Evolutionary conservation across 345 rosid species (phyloP).

Genomic region (Angophora floribunda): DNA sequence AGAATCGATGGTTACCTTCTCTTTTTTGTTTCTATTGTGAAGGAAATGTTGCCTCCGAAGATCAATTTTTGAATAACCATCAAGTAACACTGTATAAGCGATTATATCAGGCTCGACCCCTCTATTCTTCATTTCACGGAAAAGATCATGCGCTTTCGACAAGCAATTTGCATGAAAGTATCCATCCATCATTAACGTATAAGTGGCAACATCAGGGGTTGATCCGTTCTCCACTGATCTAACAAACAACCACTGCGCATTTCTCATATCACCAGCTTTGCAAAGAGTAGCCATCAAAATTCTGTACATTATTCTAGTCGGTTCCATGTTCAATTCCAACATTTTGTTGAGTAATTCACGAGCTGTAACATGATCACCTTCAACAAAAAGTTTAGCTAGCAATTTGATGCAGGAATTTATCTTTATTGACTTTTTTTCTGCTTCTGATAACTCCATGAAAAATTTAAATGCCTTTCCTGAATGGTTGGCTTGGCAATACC

Average conservation of each 20-base stretch:
- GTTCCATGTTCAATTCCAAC: constrained; percentile 26
- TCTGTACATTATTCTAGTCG: constrained; percentile 29
- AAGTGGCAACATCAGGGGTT: constrained; percentile 37
- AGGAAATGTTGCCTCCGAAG: neutral
- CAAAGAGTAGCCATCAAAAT: constrained; percentile 39
- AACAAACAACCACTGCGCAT: constrained; percentile 30
- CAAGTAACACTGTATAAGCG: constrained; percentile 50
- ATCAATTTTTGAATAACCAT: constrained; percentile 19
- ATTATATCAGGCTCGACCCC: constrained; percentile 56
- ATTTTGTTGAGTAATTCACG: constrained; percentile 22
- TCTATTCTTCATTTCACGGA: constrained; percentile 45
- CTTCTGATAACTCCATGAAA: constrained; percentile 16
- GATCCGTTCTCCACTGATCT: constrained; percentile 16
- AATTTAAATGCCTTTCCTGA: constrained; percentile 27
- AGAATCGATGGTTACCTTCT: neutral
- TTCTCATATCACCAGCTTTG: constrained; percentile 22
- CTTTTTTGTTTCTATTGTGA: neutral
- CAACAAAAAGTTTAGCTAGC: constrained; percentile 26
- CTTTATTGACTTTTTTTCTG: constrained; percentile 12
- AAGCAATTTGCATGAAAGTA: constrained; percentile 40
- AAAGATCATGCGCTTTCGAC: constrained; percentile 30
- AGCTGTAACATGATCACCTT: constrained; percentile 31
- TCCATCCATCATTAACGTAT: constrained; percentile 56
- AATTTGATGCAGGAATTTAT: constrained; percentile 41
- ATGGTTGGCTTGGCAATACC: constrained; percentile 42